These are phyloP conservation scores for Pythium sp. DNA, from an alignment of 352 stramenopile species.

Conservation along the genomic window DNA sequence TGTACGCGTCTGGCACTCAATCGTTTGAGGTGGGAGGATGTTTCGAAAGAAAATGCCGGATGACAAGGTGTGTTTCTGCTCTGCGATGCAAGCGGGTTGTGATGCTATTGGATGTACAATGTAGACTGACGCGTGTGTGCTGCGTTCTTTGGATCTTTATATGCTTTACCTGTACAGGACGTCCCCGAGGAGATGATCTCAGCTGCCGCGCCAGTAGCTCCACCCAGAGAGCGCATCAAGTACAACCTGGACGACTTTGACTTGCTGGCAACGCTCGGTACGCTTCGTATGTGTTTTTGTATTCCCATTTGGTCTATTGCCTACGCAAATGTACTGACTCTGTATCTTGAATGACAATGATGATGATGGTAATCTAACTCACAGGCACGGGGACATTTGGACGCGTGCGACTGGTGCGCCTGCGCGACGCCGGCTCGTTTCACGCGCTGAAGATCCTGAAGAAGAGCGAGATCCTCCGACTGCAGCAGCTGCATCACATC, in stretches of 20 bases:
- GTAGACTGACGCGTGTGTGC: neutral
- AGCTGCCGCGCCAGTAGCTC: slow-evolving; percentile 35
- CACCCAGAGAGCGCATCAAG: slow-evolving; percentile 28
- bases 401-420: slow-evolving; percentile 79
- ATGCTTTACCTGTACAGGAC: slow-evolving; percentile 21
- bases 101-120: neutral
- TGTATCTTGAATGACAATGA: neutral
- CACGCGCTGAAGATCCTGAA: slow-evolving; percentile 92
- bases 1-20: neutral
- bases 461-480: slow-evolving; percentile 87
- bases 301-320: neutral
- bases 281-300: neutral
- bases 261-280: slow-evolving; percentile 68
- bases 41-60: slow-evolving; percentile 39
- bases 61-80: slow-evolving; percentile 27
- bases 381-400: slow-evolving; percentile 87
- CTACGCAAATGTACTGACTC: neutral
- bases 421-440: slow-evolving; percentile 52
- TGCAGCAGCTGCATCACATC: slow-evolving; percentile 91
- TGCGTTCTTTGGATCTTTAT: neutral
- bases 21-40: slow-evolving; percentile 16
- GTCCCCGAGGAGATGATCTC: slow-evolving; percentile 52
- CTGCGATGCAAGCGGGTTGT: neutral
- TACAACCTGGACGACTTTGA: slow-evolving; percentile 77
- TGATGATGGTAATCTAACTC: neutral